Percentiles rank a stretch among this genome's conserved stretches.
Conservation (phyloP, 1,284 basidiomycete species). For the Tilletiopsis washingtonensis region DNA sequence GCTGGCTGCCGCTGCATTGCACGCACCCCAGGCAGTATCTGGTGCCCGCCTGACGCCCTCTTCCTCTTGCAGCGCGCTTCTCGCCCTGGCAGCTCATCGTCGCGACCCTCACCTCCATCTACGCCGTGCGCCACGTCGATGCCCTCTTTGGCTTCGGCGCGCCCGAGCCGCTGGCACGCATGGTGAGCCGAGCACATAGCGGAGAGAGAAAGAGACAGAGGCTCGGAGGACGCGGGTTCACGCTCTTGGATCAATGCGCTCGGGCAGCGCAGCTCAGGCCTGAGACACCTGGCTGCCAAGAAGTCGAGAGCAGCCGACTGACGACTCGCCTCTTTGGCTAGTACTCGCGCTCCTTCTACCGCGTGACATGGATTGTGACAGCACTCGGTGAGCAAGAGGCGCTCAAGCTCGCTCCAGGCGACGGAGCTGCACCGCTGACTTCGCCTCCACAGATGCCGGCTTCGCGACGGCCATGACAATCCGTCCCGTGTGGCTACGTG, state of each 20-base stretch:
- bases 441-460: conserved; percentile 58
- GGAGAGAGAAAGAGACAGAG: too few relatives aligned
- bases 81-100: conserved; percentile 91
- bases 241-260: too few relatives aligned
- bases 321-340: background rate
- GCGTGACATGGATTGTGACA: conserved; percentile 81
- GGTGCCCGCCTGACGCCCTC: too few relatives aligned
- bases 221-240: too few relatives aligned
- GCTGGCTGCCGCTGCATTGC: background rate
- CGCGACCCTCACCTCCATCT: conserved; percentile 73
- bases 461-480: conserved; percentile 92
- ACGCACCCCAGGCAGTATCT: background rate
- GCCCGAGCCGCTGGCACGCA: conserved; percentile 76
- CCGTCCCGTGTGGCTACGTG: conserved; percentile 81
- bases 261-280: too few relatives aligned
- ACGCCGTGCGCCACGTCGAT: conserved; percentile 77
- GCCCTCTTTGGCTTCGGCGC: conserved; percentile 77
- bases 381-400: conserved; percentile 57
- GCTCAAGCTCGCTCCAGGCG: background rate
- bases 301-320: too few relatives aligned
- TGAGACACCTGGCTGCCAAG: too few relatives aligned
- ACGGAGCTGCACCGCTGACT: background rate
- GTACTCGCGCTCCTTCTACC: conserved; percentile 85
- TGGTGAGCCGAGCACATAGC: too few relatives aligned
- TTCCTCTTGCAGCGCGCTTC: conserved; percentile 59